phyloP scores from a whole-genome alignment of 805 yeast species.

The Wickerhamiella siamensis region DNA sequence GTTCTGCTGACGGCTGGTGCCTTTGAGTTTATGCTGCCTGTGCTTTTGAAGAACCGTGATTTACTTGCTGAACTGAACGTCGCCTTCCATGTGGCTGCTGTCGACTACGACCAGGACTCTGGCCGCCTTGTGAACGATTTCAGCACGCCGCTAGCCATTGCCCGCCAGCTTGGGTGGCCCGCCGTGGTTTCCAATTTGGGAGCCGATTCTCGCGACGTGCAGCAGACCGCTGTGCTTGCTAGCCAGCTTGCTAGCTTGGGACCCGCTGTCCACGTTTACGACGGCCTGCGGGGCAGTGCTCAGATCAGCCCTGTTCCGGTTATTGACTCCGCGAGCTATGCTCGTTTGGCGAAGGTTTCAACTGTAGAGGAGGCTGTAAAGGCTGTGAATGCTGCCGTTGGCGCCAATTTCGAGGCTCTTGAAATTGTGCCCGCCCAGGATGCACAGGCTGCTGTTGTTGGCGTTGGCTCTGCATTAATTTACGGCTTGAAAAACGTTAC shows the following conservation, averaged over 20 bases:
- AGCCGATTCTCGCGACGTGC: conserved; percentile 50
- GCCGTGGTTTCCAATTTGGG: conserved; percentile 53
- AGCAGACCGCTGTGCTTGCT: conserved; percentile 37
- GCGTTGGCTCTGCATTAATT: conserved; percentile 21
- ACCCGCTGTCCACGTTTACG: conserved; percentile 65
- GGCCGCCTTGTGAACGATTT: conserved; percentile 50
- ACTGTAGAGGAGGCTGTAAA: conserved; percentile 26
- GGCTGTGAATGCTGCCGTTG: conserved; percentile 39
- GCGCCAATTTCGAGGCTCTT: conserved; percentile 43
- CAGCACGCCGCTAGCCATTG: conserved; percentile 43
- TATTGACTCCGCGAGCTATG: conserved; percentile 16
- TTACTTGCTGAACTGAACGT: conserved; percentile 6
- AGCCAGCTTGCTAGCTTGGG: conserved; percentile 40
- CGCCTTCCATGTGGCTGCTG: conserved; percentile 59
- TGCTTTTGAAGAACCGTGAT: conserved; percentile 21
- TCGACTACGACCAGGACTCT: conserved; percentile 46
- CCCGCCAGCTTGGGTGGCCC: conserved; percentile 42
- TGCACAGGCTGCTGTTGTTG: conserved; percentile 25
- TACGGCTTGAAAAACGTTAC: conserved; percentile 31
- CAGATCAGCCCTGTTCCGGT: conserved; percentile 25
- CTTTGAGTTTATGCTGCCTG: conserved; percentile 52
- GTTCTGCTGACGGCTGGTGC: conserved; percentile 55
- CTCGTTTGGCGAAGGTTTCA: conserved; percentile 23
- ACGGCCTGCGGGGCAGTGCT: conserved; percentile 55
- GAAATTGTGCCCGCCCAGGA: conserved; percentile 45